A percentile compares a stretch with the other conserved stretches of the same genome.
Conservation (phyloP, 164 flowering plant genomes). For the Taxillus chinensis region DNA sequence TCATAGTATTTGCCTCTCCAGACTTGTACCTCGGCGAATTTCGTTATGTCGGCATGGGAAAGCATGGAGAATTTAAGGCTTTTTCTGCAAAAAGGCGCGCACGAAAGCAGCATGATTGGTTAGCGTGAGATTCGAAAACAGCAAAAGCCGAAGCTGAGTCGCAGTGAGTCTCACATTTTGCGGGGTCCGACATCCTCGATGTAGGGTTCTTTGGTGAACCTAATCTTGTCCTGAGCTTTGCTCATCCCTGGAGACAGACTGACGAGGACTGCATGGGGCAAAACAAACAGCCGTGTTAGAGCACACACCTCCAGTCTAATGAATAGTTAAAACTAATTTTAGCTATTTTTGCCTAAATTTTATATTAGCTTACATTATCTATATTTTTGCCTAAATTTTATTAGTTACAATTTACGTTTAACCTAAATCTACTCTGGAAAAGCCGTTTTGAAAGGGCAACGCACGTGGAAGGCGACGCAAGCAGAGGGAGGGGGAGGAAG, state of each 20-base stretch:
- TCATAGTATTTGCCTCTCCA: slow-evolving; percentile 32
- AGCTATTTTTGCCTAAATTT: too few relatives aligned
- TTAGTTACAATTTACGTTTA: too few relatives aligned
- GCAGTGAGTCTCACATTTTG: slow-evolving; percentile 31
- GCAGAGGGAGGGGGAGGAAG: too few relatives aligned
- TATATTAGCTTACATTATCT: too few relatives aligned
- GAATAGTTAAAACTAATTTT: too few relatives aligned
- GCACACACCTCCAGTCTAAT: too few relatives aligned
- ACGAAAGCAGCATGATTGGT: neutral
- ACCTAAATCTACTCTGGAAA: too few relatives aligned
- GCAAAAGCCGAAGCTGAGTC: neutral
- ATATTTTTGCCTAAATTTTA: too few relatives aligned
- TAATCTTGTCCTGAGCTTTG: slow-evolving; percentile 10
- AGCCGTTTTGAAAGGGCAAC: too few relatives aligned
- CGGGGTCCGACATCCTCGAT: slow-evolving; percentile 67
- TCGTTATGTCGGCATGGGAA: slow-evolving; percentile 48
- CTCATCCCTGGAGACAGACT: neutral
- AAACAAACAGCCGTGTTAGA: too few relatives aligned
- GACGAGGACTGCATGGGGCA: neutral
- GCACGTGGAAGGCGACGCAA: too few relatives aligned
- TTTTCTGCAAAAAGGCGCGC: slow-evolving; percentile 26
- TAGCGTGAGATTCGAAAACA: neutral
- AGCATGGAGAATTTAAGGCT: slow-evolving; percentile 46
- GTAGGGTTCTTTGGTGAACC: slow-evolving; percentile 67
- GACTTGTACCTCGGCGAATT: slow-evolving; percentile 51